Base-by-base conservation (phyloP, 129 eudicot species). In the Escallonia rubra region DNA sequence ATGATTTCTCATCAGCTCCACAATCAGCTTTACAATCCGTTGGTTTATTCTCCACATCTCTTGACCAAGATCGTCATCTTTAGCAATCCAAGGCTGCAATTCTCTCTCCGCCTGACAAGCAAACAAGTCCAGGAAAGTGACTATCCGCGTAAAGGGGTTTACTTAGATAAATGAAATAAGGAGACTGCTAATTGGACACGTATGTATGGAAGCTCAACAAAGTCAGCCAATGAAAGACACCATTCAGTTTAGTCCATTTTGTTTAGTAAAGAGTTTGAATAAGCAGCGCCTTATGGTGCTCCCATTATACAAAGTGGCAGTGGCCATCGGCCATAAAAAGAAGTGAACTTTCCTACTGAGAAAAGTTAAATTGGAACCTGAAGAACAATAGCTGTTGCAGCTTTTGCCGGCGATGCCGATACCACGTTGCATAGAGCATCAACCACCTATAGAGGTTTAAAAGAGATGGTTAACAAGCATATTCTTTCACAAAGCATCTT, bases 341-440 rank as follows among this genome's bases (percentile, higher is more conserved):
- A 23, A 23, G 34, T 23, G 34, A 23, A 23, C 34, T 23, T 23
- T 23, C 34, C 34, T 23, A 23, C 1, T 23, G 34, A 23, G 23
- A 56, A 76, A 55, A 67, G 66, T 59, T 50, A 71, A 67, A 82
- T 64, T 61, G 34, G 66, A 62, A 93, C 98, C 98, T 93, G 96
- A 68, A 93, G 95, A 66, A 93, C 95, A 64, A 93, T 88, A 13
- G 98, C 98, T 44, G 98, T 87, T 67, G 98, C 90, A 70, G 96
- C 98, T 77, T 93, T 93, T 63, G 95, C 70, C 16, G 98, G 98
- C 65, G 90, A 84, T 73, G 98, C 98, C 23, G 95, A 80, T 72
- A 93, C 98, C 59, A 93, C 98, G 67, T 93, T 93, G 86, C 98
- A 93, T 66, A 93, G 81, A 7, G 98, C 98, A 80, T 90, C 98